Base-by-base conservation (phyloP, 306 rosid genomes). In the Cicer bijugum region DNA sequence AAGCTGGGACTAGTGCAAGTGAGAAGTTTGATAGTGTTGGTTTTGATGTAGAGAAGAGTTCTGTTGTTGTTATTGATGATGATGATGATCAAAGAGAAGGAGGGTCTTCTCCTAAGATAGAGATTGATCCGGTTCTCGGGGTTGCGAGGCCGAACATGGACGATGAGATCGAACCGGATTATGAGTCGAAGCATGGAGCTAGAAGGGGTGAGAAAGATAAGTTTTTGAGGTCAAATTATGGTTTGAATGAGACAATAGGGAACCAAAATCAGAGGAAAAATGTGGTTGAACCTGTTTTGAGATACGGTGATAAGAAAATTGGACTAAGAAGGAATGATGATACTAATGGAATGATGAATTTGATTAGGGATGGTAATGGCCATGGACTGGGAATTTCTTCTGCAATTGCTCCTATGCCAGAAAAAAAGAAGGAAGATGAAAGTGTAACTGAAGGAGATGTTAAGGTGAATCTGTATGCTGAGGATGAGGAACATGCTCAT, bases 81-180 rank as follows among this genome's bases (percentile, higher is more conserved):
- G 88, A 57, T 35, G 85, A 72, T 50, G 84, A 72, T 79, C 69
- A 84, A 3, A 82, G 75, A 63, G 82, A 80, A 5, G 94, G 85
- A 48, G 89, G 85, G 74, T 84, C 88, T 17, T 87, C 98, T 45
- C 95, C 96, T 44, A 92, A 84, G 82, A 88, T 90, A 28, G 98
- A 92, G 86, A 92, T 88, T 58, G 95, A 92, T 75, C 96, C 98
- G 4, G 59, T 88, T 78, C 80, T 90, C 67, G 96, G 96, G 15
- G 75, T 91, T 60, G 89, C 91, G 5, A 82, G 75, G 72, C 85
- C 86, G 1, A 75, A 47, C 37, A 67, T 81, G 45, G 87, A 86
- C 43, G 81, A 62, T 69, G 97, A 90, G 87, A 91, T 90, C 72
- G 88, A 85, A 71, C 78, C 82, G 3, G 87, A 55, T 80, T 23